Evolutionary conservation across 1,284 basidiomycete species (phyloP).

Genomic region (Sporisorium sorghi): DNA sequence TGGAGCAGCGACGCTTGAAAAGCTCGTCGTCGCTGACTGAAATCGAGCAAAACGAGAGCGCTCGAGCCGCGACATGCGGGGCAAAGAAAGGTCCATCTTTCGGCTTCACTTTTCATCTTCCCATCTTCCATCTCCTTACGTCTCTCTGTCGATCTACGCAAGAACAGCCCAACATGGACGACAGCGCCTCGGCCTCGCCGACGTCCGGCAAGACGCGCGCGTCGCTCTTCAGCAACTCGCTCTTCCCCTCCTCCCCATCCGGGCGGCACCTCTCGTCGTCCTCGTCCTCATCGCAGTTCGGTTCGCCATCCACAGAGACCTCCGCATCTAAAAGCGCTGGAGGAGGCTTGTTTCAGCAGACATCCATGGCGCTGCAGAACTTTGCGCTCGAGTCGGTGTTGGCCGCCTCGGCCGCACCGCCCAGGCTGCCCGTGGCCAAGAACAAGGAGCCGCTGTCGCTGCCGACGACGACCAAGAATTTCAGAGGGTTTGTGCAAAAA

Average conservation of each 20-base stretch:
- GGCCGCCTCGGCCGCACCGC: constrained; percentile 55
- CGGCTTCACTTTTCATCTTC: not conserved
- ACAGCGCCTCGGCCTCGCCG: constrained; percentile 30
- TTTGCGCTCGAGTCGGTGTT: constrained; percentile 61
- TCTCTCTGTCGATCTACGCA: not conserved
- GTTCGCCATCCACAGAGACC: constrained; percentile 21
- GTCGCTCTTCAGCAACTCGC: constrained; percentile 43
- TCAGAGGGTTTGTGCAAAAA: constrained; percentile 68
- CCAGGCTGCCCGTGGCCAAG: constrained; percentile 61
- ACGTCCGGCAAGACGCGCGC: constrained; percentile 31
- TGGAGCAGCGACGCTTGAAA: constrained; percentile 4
- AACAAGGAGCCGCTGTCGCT: constrained; percentile 65
- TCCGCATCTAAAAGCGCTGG: constrained; percentile 4
- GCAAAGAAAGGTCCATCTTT: not conserved
- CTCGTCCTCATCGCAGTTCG: constrained; percentile 19
- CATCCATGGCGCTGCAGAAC: constrained; percentile 52
- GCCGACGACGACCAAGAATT: constrained; percentile 65
- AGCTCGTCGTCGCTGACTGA: not conserved
- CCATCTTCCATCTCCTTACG: no score
- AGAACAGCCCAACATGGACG: constrained; percentile 29
- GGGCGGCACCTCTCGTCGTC: constrained; percentile 30
- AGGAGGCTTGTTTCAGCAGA: constrained; percentile 47
- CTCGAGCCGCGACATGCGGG: constrained; percentile 6
- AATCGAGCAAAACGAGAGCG: constrained; percentile 5
- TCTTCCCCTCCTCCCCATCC: constrained; percentile 12